phyloP scores from a whole-genome alignment of 2,329 filamentous ascomycete genomes.

The Alternaria novae-zelandiae region DNA sequence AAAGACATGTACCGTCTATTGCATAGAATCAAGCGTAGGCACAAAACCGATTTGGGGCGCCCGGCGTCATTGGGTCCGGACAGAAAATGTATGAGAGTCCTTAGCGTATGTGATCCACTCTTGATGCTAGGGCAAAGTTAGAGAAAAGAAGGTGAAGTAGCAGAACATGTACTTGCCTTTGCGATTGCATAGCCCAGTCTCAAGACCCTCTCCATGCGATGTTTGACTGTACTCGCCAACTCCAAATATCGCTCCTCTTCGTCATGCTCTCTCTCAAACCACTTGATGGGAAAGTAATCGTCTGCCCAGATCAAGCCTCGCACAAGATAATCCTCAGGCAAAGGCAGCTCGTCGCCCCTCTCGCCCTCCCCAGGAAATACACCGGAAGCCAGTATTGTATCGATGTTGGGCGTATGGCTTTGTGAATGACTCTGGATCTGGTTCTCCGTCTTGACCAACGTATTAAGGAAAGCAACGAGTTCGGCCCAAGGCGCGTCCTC shows the following conservation, averaged over 20 bases:
- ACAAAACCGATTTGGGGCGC: no score
- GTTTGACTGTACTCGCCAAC: slow-evolving; percentile 62
- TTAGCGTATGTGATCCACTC: slow-evolving; percentile 42
- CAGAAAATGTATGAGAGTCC: slow-evolving; percentile 35
- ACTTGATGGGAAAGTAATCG: slow-evolving; percentile 63
- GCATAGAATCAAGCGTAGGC: no score
- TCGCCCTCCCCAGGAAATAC: slow-evolving; percentile 56
- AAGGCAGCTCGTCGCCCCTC: slow-evolving; percentile 55
- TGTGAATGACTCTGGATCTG: slow-evolving; percentile 14
- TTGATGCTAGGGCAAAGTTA: slow-evolving; percentile 28
- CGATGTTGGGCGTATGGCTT: slow-evolving; percentile 31
- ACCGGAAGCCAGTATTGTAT: slow-evolving; percentile 33
- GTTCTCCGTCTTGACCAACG: slow-evolving; percentile 51
- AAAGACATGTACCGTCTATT: background rate
- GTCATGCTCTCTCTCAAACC: slow-evolving; percentile 68
- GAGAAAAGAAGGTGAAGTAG: background rate
- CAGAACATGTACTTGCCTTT: slow-evolving; percentile 28
- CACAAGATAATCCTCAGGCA: slow-evolving; percentile 73
- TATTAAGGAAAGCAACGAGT: slow-evolving; percentile 61
- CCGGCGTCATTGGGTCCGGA: background rate
- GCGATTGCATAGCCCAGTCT: slow-evolving; percentile 61
- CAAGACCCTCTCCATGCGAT: slow-evolving; percentile 65
- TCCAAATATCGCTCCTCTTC: slow-evolving; percentile 74
- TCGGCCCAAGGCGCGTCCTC: slow-evolving; percentile 61
- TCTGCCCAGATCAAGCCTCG: slow-evolving; percentile 68